Percentiles rank a stretch among this genome's conserved stretches.
phyloP scores from a whole-genome alignment of 73 alveolate genomes.

The Paraurostyla sp. region DNA sequence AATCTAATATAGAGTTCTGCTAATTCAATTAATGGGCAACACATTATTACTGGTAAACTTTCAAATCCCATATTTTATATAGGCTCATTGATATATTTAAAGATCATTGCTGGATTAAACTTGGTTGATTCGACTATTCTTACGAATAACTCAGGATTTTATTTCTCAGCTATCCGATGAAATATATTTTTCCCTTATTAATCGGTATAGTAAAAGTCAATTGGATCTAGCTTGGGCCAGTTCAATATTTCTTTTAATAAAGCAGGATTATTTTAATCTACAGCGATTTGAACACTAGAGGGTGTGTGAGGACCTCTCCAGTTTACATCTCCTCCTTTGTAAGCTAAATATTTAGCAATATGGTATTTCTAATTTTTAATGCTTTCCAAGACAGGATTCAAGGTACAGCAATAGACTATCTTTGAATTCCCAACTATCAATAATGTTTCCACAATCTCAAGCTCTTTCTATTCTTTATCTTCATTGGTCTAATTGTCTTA shows the following conservation, averaged over 20 bases:
- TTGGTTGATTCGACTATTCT: neutral
- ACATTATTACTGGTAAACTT: constrained; percentile 4
- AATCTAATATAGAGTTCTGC: constrained; percentile 3
- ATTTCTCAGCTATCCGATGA: constrained; percentile 16
- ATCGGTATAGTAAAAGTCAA: constrained; percentile 14
- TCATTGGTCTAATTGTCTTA: neutral
- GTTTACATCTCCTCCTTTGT: constrained; percentile 39
- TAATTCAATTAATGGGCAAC: constrained; percentile 30
- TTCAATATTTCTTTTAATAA: neutral
- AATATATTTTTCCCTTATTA: neutral
- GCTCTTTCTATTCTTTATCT: neutral
- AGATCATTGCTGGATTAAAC: constrained; percentile 19
- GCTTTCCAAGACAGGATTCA: neutral
- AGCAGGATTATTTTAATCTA: constrained; percentile 3
- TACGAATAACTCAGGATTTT: constrained; percentile 1
- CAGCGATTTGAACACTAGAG: constrained; percentile 27
- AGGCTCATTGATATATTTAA: constrained; percentile 13
- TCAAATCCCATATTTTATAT: neutral
- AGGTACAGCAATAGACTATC: constrained; percentile 23
- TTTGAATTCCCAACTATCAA: neutral
- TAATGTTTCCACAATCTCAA: neutral
- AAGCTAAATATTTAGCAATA: constrained; percentile 2
- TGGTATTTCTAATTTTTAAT: neutral
- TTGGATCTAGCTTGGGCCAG: constrained; percentile 45
- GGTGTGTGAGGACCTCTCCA: constrained; percentile 29